Base-by-base conservation (phyloP, 106 monocot species). In the Gastrodia elata region DNA sequence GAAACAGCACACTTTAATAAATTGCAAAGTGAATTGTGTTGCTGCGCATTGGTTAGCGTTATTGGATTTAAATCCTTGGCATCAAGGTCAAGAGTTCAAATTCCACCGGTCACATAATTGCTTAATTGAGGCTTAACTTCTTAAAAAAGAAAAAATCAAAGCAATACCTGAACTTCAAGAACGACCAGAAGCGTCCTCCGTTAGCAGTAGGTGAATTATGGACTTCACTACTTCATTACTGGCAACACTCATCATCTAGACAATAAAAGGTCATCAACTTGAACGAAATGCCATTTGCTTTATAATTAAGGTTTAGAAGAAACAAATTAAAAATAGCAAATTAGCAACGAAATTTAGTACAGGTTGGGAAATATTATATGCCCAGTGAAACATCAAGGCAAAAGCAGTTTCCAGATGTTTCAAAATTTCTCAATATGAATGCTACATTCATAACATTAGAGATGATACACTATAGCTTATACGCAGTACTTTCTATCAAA, bases 171-270 rank as follows among this genome's bases (percentile, higher is more conserved):
- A 61, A 22, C 14, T 61, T 61, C 32, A 68, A 42, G 76, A 78
- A 38, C 20, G 26, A 36, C 55, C 65, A 72, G 56, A 74, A 75
- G 88, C 93, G 18, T 79, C 93, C 89, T 98, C 98, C 80, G 91
- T 91, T 26, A 93, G 71, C 76, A 98, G 70, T 46, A 98, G 80
- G 71, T 91, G 83, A 72, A 88, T 75, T 48, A 98, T 93, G 28
- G 93, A 87, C 49, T 68, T 88, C 38, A 93, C 87, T 42, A 98
- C 88, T 81, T 93, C 90, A 76, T 93, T 91, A 52, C 83, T 77
- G 10, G 69, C 41, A 58, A 80, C 77, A 46, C 73, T 82, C 74
- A 78, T 64, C 69, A 83, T 77, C 98, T 98, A 83, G 74, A 73
- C 3, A 27, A 72, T 73, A 74, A 68, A 38, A 0, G 20, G 37